These are phyloP conservation scores for Chlamydomonas reinhardtii DNA, from an alignment of 163 green algal genomes.

Conservation along the genomic window DNA sequence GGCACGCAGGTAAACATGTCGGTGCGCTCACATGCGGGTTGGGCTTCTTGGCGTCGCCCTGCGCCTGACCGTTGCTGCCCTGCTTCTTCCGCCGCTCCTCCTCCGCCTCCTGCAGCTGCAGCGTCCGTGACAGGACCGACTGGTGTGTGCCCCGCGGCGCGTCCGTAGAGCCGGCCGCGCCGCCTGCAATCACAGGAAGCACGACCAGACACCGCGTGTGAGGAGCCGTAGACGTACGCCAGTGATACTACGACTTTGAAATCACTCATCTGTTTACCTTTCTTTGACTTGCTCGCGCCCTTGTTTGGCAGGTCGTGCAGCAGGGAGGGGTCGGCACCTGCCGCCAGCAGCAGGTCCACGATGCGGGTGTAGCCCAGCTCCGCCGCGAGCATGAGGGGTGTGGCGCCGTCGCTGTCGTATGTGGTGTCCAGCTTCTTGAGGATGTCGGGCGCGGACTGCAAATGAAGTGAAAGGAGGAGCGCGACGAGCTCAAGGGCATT, in stretches of 20 bases:
- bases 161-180: background rate
- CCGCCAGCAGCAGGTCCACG: conserved; percentile 3
- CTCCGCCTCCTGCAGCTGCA: background rate
- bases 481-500: no score
- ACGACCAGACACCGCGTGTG: no score
- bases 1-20: no score
- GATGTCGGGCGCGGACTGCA: background rate
- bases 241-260: no score
- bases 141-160: background rate
- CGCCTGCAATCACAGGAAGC: background rate
- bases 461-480: no score
- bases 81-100: conserved; percentile 17
- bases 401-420: background rate
- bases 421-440: background rate
- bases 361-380: no score
- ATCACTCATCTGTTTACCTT: background rate
- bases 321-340: conserved; percentile 11
- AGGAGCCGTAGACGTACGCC: background rate
- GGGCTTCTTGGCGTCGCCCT: no score
- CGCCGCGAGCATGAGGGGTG: conserved; percentile 5
- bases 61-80: background rate
- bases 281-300: background rate
- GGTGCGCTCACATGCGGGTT: background rate
- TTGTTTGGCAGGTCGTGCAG: background rate
- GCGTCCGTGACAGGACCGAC: conserved; percentile 12